Evolutionary conservation across 768 basidiomycete species (phyloP), one percentile per base, ranked within the genome.

Genomic region (Boletellus emodensis): DNA sequence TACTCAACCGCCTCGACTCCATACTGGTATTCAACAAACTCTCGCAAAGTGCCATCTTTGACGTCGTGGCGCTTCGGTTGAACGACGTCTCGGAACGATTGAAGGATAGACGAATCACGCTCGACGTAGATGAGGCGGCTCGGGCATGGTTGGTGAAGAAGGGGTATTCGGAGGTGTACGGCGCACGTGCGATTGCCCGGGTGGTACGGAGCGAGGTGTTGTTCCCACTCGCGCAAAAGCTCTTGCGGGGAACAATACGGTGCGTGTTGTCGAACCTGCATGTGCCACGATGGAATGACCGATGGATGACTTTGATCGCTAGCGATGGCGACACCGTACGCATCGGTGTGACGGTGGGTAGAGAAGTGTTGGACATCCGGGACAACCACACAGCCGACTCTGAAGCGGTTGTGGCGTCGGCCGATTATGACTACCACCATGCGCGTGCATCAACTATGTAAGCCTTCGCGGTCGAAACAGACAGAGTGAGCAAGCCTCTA

Each of bases 11-110:
- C 8, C 78, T 95, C 33, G 92, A 95, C 61, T 82, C 87, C 1
- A 87, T 89, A 70, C 73, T 88, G 14, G 85, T 95, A 9, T 95
- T 96, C 75, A 94, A 94, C 75, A 94, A 92, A 62, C 82, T 96
- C 15, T 84, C 87, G 2, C 77, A 75, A 22, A 64, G 71, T 20
- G 84, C 87, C 4, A 87, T 94, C 46, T 70, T 89, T n/a, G 72
- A 85, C 42, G 85, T 96, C 20, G 90, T 94, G 17, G 73, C 74
- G 3, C 74, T 95, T 8, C 82, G 92, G 9, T 74, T 95, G 15
- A 71, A 74, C 12, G 93, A 95, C 46, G 83, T 94, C 0, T 78
- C 83, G 13, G 71, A 75, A 1, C 72, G 93, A 34, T 71, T 95
- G 34, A 76, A 74, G 52, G 71, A 76, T 43, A 73, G 85, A 30